Conservation (phyloP, 495 filamentous ascomycete species). For the Acidomyces sp. region DNA sequence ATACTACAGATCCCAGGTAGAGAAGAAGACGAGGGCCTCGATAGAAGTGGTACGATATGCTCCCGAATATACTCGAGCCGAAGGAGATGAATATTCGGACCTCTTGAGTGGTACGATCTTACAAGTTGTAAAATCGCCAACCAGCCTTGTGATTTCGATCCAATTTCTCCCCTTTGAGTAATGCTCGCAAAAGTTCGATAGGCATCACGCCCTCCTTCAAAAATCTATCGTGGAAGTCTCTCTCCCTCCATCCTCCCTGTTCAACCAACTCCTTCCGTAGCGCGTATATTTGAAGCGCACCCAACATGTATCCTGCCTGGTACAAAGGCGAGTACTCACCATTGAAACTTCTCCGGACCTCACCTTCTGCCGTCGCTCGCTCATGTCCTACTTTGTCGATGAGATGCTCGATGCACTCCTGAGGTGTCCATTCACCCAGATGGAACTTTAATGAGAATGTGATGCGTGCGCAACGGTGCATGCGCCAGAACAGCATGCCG, state of each 20-base stretch:
- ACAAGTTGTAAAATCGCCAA: constrained; percentile 14
- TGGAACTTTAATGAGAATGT: constrained; percentile 41
- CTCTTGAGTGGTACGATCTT: too few relatives aligned
- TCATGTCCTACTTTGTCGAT: constrained; percentile 36
- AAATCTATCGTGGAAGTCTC: constrained; percentile 37
- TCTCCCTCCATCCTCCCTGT: constrained; percentile 28
- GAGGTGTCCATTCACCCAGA: constrained; percentile 33
- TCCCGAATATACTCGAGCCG: too few relatives aligned
- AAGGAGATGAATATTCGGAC: too few relatives aligned
- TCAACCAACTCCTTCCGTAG: constrained; percentile 31
- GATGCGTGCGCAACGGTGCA: constrained; percentile 42
- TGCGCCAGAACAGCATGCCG: constrained; percentile 38
- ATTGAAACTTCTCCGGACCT: constrained; percentile 31
- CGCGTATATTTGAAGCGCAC: constrained; percentile 36
- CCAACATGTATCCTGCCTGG: constrained; percentile 42
- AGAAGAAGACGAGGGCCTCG: too few relatives aligned
- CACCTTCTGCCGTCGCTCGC: constrained; percentile 41
- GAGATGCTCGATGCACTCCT: constrained; percentile 37
- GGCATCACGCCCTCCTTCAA: constrained; percentile 37
- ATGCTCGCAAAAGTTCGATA: constrained; percentile 37
- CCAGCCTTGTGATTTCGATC: neutral
- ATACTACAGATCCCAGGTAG: too few relatives aligned
- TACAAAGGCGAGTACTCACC: constrained; percentile 37
- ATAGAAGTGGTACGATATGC: too few relatives aligned
- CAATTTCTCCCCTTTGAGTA: constrained; percentile 28